These are phyloP conservation scores for Myxozyma sirexii DNA, from an alignment of 805 yeast genomes.

Conservation along the genomic window DNA sequence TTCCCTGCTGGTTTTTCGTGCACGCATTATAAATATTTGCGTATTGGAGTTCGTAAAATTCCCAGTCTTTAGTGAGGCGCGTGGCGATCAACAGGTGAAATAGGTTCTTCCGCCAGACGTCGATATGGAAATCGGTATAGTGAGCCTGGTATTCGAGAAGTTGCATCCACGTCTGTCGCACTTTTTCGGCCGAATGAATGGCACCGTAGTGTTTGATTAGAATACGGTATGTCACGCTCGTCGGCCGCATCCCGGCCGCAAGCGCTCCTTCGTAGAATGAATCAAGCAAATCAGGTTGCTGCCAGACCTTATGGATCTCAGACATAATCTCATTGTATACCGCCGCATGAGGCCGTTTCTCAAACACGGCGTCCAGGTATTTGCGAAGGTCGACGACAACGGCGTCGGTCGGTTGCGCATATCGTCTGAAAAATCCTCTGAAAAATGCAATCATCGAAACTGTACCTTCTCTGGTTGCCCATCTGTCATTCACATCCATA, in stretches of 20 bases:
- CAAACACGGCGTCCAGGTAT: background rate
- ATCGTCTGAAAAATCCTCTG: conserved; percentile 2
- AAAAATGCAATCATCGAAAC: background rate
- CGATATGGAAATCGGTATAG: background rate
- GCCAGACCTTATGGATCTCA: background rate
- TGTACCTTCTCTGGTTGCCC: background rate
- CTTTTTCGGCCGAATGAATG: background rate
- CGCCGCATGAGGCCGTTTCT: background rate
- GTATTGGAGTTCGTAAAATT: conserved; percentile 10
- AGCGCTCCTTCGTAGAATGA: conserved; percentile 14
- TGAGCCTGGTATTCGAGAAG: conserved; percentile 5
- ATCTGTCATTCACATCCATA: background rate
- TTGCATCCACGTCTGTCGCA: conserved; percentile 11
- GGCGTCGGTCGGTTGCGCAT: background rate
- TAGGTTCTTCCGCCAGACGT: conserved; percentile 14
- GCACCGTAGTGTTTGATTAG: conserved; percentile 6
- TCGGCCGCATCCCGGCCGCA: conserved; percentile 8
- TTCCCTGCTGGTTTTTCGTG: background rate
- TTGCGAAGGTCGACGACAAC: background rate
- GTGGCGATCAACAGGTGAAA: conserved; percentile 19
- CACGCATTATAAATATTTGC: background rate
- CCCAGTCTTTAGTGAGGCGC: conserved; percentile 13
- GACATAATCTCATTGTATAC: conserved; percentile 13
- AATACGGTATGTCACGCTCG: conserved; percentile 22
- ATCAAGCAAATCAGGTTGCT: conserved; percentile 7